Evolutionary conservation across 768 basidiomycete species (phyloP), one percentile per base, ranked within the genome.

Genomic region (Lactifluus volemus): DNA sequence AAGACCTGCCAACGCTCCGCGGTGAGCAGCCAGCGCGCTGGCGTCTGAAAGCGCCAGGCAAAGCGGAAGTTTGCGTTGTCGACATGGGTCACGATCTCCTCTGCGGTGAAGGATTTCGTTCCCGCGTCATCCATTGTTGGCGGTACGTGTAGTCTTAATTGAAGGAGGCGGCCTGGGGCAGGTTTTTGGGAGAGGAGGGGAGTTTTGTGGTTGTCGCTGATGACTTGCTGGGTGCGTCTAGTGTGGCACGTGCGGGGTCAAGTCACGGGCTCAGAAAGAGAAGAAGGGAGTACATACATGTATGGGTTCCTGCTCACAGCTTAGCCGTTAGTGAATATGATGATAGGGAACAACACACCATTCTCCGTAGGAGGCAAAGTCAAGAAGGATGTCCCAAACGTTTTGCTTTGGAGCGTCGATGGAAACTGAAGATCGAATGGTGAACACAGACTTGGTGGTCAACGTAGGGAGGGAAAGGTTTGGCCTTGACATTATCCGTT

Each of bases 1-100:
- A 61, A 34, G 47, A 56, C 15, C 29, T 61, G 60, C 60, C 60
- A 61, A 49, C 60, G 60, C 36, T 61, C 54, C 17, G 55, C 60
- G 15, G 14, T 36, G 34, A 61, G n/a, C 32, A 61, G 36, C 54
- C 60, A 61, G 9, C 49, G 54, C 12, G 60, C 54, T 17, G 54
- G 60, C 2, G 54, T 61, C 15, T 49, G 49, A 9, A 50, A 56
- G 55, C 49, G 60, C 60, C 60, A 61, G 17, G 60, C 60, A 3
- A 56, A 34, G 14, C 55, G 54, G 29, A 61, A 56, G 42, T 5
- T 50, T 12, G 9, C 34, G 5, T 14, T n/a, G 11, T 61, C 60
- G 17, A 61, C 54, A 11, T 56, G 53, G 12, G 55, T 56, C 25
- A 61, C 17, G 34, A 61, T 51, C n/a, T 61, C 54, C 34, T 56